Evolutionary conservation across 257 asterid species (phyloP), one percentile per base, ranked within the genome.

Genomic region (Solanum bulbocastanum): DNA sequence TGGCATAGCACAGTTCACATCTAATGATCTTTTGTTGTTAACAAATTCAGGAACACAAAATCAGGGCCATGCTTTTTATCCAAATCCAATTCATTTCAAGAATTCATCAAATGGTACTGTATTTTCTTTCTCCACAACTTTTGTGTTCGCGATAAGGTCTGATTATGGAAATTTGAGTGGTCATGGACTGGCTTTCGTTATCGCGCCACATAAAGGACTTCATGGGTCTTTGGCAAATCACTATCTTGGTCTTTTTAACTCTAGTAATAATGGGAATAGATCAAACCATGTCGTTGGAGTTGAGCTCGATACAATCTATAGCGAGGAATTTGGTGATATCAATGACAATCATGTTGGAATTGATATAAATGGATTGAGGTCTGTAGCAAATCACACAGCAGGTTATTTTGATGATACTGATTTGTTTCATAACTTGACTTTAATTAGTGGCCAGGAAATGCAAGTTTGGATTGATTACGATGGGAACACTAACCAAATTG

Each of bases 381-480:
- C 98, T 3, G 71, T 4, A 3, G 2, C 2, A 15, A 18, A 87
- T 2, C 2, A 27, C 2, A 83, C 94, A 6, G 92, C 98, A 23
- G 95, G 92, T 0, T 94, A 91, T 85, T 93, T 66, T 58, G 86
- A 89, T 20, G 71, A 84, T 16, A n/a, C 58, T 49, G 89, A 89
- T 4, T 37, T 3, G 18, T 89, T 94, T 62, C 56, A 27, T 13
- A 89, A 94, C 30, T 86, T 95, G 92, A 91, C 87, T 4, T 87
- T 95, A 0, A 84, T 88, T 14, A 92, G 92, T 83, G 93, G 95
- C 22, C 23, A 46, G 3, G 73, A 75, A 37, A 91, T 93, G 92
- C 94, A 92, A 74, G 88, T 90, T 69, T 95, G 98, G 98, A 86
- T 95, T 33, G 97, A 95, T 3, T 95, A 90, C 10, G 88, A 89